A percentile compares a stretch with the other conserved stretches of the same genome.
Evolutionary conservation across 2,329 filamentous ascomycete species (phyloP).

Genomic region (Clonostachys byssicola): DNA sequence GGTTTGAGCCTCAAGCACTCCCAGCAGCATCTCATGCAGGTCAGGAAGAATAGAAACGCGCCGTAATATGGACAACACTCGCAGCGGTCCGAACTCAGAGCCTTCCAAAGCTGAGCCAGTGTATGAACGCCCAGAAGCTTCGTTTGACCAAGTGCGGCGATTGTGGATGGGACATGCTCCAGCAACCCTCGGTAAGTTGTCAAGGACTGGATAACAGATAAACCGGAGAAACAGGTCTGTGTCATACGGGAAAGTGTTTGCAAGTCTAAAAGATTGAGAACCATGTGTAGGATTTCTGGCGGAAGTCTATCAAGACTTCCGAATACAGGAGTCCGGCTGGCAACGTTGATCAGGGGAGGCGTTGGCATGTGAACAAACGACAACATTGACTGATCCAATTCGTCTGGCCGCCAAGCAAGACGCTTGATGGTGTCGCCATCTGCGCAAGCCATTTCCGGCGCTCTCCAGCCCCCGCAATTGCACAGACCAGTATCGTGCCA

Average conservation of each 20-base stretch:
- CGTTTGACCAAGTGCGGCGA: neutral
- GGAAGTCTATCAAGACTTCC: slow-evolving; percentile 1
- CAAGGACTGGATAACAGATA: neutral
- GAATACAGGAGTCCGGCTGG: neutral
- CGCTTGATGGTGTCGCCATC: too few relatives aligned
- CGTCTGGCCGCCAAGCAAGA: too few relatives aligned
- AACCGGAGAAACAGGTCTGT: neutral
- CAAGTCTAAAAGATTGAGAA: neutral
- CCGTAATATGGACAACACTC: neutral
- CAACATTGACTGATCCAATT: too few relatives aligned
- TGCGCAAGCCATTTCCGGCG: too few relatives aligned
- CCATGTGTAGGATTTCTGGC: neutral
- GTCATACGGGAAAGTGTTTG: neutral
- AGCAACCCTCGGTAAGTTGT: neutral
- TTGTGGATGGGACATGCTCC: neutral
- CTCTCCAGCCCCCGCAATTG: too few relatives aligned
- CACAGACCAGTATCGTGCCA: too few relatives aligned
- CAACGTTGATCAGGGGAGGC: neutral
- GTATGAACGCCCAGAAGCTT: neutral
- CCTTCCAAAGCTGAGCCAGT: neutral
- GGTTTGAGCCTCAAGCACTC: neutral
- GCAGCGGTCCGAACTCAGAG: neutral
- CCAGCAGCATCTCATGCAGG: slow-evolving; percentile 1
- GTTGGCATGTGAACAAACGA: neutral
- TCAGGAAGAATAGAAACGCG: neutral